Percentiles rank a stretch among this genome's conserved stretches.
Conservation (phyloP, 805 yeast genomes). For the Nakazawaea wyomingensis region DNA sequence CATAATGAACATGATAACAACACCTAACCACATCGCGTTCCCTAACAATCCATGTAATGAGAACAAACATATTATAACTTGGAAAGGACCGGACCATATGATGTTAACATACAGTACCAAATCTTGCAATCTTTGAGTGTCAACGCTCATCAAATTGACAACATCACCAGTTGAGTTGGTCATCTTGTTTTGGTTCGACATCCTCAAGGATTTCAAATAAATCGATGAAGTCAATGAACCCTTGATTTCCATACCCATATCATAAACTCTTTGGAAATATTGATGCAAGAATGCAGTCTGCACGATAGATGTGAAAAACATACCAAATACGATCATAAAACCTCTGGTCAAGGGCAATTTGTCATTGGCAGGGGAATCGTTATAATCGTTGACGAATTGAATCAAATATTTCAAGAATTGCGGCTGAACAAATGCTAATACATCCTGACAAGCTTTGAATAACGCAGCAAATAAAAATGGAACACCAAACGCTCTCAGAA, state of each 20-base stretch:
- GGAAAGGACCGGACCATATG: conserved; percentile 93
- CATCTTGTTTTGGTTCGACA: conserved; percentile 69
- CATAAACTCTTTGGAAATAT: conserved; percentile 69
- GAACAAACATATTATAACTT: conserved; percentile 67
- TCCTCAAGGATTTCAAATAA: conserved; percentile 60
- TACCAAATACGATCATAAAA: conserved; percentile 64
- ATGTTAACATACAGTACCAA: conserved; percentile 72
- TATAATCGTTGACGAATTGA: conserved; percentile 47
- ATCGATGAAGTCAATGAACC: conserved; percentile 63
- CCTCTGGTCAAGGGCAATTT: conserved; percentile 67
- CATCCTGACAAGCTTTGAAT: conserved; percentile 71
- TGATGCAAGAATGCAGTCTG: conserved; percentile 77
- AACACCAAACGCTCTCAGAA: conserved; percentile 67
- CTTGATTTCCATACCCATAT: conserved; percentile 71
- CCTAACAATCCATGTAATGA: conserved; percentile 74
- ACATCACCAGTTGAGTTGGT: conserved; percentile 84
- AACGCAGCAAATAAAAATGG: conserved; percentile 67
- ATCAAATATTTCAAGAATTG: conserved; percentile 70
- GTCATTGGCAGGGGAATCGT: conserved; percentile 29
- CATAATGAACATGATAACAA: conserved; percentile 67
- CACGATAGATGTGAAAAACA: conserved; percentile 72
- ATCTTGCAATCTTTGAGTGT: conserved; percentile 83
- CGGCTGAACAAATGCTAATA: conserved; percentile 83
- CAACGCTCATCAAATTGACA: conserved; percentile 92
- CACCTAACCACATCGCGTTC: conserved; percentile 96